Evolutionary conservation across 768 basidiomycete species (phyloP), one percentile per base, ranked within the genome.

Genomic region (Psilocybe subaeruginosa): DNA sequence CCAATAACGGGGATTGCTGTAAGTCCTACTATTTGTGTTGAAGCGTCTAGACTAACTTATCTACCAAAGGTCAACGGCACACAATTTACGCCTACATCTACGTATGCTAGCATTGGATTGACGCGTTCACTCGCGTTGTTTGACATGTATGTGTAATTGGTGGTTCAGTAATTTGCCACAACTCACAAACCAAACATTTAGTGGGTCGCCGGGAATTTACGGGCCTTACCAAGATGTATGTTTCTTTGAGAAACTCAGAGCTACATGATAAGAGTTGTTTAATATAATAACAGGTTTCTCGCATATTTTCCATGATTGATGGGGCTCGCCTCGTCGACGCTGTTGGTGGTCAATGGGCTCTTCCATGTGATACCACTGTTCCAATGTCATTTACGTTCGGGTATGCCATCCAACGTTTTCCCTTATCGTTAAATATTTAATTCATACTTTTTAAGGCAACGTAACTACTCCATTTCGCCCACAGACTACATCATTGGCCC

Each of bases 401-500:
- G 91, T 89, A 64, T 50, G 82, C 66, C 7, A 14, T 41, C 19
- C 4, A 17, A 23, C 4, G 23, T 1, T 19, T 35, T 33, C n/a
- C 49, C 17, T 45, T 27, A n/a, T 12, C 43, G 17, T 1, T 19
- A 27, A 19, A 31, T 29, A 4, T 9, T 0, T 30, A 55, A 35
- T 46, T 62, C 7, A 35, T 19, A 27, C 46, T 16, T 35, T 53
- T 53, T 16, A 63, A 86, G 85, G 8, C 70, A 70, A 9, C 70
- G 69, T 56, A 84, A 80, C 41, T 93, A 88, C 67, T 81, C 85
- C 0, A 71, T 93, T 17, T 81, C 88, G 60, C 91, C 92, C 1
- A 85, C 87, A 1, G 91, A 93, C 70, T 93, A 91, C 66, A 71
- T 93, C 50, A 88, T 93, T 56, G 92, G 90, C 19, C 87, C 88